A percentile compares a stretch with the other conserved stretches of the same genome.
These are phyloP conservation scores for Ophiognomonia clavigignenti-juglandacearum DNA, from an alignment of 2,329 filamentous ascomycete genomes.

Conservation along the genomic window DNA sequence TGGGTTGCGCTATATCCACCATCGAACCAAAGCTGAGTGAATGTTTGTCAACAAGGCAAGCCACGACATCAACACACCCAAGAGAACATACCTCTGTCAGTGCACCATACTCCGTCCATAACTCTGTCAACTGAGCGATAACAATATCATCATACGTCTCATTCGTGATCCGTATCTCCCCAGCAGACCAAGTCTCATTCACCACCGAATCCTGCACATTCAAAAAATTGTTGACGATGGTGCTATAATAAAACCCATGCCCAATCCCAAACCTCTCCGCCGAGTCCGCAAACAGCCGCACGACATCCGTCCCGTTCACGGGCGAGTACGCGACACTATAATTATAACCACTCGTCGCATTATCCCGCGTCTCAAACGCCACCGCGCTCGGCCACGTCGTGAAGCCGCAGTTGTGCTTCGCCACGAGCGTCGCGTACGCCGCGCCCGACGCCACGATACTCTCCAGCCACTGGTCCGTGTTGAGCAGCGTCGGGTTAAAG, in stretches of 20 bases:
- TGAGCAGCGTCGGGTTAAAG: constrained; percentile 20
- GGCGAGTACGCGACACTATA: constrained; percentile 25
- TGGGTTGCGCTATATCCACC: constrained; percentile 22
- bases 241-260: constrained; percentile 26
- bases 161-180: constrained; percentile 20
- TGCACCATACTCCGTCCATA: constrained; percentile 21
- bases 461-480: constrained; percentile 26
- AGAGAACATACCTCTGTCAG: constrained; percentile 21
- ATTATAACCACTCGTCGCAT: constrained; percentile 22
- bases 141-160: constrained; percentile 22
- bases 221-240: constrained; percentile 26
- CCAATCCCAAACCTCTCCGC: constrained; percentile 22
- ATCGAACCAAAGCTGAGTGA: constrained; percentile 22
- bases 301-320: constrained; percentile 20
- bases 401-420: constrained; percentile 28
- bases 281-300: constrained; percentile 21
- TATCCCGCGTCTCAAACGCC: constrained; percentile 20
- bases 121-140: constrained; percentile 20
- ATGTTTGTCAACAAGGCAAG: too few relatives aligned
- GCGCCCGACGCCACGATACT: constrained; percentile 22
- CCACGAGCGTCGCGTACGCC: constrained; percentile 25
- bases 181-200: constrained; percentile 13
- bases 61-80: too few relatives aligned
- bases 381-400: constrained; percentile 25
- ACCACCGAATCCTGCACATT: constrained; percentile 22